These are phyloP conservation scores for Pezicula neosporulosa DNA, from an alignment of 2,329 filamentous ascomycete species.

Conservation along the genomic window DNA sequence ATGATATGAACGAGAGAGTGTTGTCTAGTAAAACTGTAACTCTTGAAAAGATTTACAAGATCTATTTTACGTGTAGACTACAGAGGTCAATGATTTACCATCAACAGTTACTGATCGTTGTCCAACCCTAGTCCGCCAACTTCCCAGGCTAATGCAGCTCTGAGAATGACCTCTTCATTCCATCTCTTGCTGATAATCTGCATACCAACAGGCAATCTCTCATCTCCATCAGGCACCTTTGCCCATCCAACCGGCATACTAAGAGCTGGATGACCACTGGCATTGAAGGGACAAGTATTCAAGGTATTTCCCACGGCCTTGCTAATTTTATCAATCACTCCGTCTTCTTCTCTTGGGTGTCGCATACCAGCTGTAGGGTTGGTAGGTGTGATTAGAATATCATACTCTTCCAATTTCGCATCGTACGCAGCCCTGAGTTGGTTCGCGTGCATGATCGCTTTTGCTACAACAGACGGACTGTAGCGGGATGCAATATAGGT, in stretches of 20 bases:
- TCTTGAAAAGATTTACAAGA: too few species aligned
- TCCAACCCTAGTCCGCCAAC: too few species aligned
- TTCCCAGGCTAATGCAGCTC: slow-evolving; percentile 44
- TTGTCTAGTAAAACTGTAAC: too few species aligned
- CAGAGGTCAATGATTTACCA: too few species aligned
- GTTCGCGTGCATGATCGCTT: slow-evolving; percentile 40
- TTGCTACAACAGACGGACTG: slow-evolving; percentile 38
- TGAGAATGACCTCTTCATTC: slow-evolving; percentile 41
- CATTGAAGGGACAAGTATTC: slow-evolving; percentile 54
- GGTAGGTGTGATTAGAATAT: slow-evolving; percentile 43
- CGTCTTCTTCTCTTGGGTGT: slow-evolving; percentile 33
- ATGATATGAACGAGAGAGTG: too few species aligned
- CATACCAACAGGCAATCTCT: slow-evolving; percentile 46
- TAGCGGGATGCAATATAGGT: slow-evolving; percentile 39
- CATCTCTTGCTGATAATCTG: slow-evolving; percentile 50
- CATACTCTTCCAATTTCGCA: slow-evolving; percentile 31
- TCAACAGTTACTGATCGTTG: too few species aligned
- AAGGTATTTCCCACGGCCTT: slow-evolving; percentile 48
- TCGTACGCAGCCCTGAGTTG: slow-evolving; percentile 42
- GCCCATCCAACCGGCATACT: slow-evolving; percentile 43
- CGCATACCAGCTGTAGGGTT: slow-evolving; percentile 41
- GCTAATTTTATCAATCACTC: slow-evolving; percentile 37
- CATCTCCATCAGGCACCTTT: slow-evolving; percentile 27
- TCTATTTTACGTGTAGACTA: too few species aligned
- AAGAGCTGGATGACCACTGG: slow-evolving; percentile 51